Percentiles rank a stretch among this genome's conserved stretches.
Conservation (phyloP, 495 filamentous ascomycete species). For the Chaetomium cochliodes region DNA sequence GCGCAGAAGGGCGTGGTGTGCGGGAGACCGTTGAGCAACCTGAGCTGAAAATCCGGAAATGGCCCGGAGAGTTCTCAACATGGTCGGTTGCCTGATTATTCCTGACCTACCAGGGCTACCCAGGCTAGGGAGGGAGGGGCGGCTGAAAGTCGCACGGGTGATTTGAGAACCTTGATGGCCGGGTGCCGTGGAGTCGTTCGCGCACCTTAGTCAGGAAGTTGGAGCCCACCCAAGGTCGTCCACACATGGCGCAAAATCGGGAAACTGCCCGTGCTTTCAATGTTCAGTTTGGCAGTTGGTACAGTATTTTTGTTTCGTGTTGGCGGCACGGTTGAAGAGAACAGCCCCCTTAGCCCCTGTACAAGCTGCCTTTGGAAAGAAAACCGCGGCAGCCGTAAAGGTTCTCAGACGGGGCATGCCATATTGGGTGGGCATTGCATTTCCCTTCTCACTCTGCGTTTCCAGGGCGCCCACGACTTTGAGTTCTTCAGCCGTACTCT, state of each 20-base stretch:
- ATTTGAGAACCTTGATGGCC: slow-evolving; percentile 20
- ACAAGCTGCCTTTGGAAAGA: not conserved
- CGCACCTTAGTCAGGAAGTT: slow-evolving; percentile 1
- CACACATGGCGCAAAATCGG: not conserved
- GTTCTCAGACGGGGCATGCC: not conserved
- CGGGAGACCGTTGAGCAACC: not conserved
- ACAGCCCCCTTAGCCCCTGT: not conserved
- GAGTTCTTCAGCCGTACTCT: not conserved
- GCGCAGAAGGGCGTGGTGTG: too few relatives aligned
- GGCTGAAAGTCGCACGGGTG: not conserved
- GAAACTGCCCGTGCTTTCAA: not conserved
- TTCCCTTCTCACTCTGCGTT: not conserved
- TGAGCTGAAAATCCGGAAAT: not conserved
- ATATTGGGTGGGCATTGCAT: not conserved
- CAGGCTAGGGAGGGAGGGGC: not conserved
- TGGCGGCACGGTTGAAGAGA: not conserved
- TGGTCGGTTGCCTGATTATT: not conserved
- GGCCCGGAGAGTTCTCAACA: not conserved
- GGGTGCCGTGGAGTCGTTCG: not conserved
- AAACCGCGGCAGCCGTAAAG: not conserved
- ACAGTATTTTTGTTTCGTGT: not conserved
- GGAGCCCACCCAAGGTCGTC: not conserved
- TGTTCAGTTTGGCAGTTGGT: not conserved
- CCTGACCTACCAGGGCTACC: too few relatives aligned
- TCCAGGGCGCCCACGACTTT: not conserved